Base-by-base conservation (phyloP, 306 rosid genomes). In the Casuarina equisetifolia region DNA sequence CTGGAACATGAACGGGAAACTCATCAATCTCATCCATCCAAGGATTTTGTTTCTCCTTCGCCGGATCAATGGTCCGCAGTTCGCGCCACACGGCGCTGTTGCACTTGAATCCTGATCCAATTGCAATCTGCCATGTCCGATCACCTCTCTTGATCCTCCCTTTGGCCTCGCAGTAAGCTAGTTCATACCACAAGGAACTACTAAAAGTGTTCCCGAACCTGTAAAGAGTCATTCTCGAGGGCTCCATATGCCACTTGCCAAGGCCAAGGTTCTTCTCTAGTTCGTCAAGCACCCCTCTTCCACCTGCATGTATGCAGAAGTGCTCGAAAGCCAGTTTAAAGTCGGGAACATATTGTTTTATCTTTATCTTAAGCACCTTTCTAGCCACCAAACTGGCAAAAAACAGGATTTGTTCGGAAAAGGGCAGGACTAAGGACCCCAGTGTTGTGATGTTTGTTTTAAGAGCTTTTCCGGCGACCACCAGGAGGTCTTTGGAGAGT, bases 101-200 rank as follows among this genome's bases (percentile, higher is more conserved):
- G 15, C 70, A 64, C 70, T 64, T 64, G 48, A 64, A 64, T 64
- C 70, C 70, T 39, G 70, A 64, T 9, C 70, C 70, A 7, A 64
- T 39, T 7, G 70, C 70, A 39, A 64, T 64, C 25, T 64, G 70
- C 70, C 70, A 64, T 4, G 5, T 11, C 12, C 70, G 46, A 39
- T 64, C 70, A 0, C 70, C 70, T 64, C 40, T 64, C 70, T 64
- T 64, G 25, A 64, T 64, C 70, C 70, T 64, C 48, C 48, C 70
- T 13, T 64, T 64, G 4, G 70, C 70, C 48, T 64, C 70, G 39
- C 46, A 64, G n/a, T 64, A 64, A 15, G 48, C 70, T 20, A 64
- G 46, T 16, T 64, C 48, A 64, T 64, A 64, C 70, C 70, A 64
- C 45, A 64, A 16, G 3, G 70, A 64, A 10, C 70, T 64, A 4